Evolutionary conservation across 129 eudicot species (phyloP), one percentile per base, ranked within the genome.

Genomic region (Cynara cardunculus): DNA sequence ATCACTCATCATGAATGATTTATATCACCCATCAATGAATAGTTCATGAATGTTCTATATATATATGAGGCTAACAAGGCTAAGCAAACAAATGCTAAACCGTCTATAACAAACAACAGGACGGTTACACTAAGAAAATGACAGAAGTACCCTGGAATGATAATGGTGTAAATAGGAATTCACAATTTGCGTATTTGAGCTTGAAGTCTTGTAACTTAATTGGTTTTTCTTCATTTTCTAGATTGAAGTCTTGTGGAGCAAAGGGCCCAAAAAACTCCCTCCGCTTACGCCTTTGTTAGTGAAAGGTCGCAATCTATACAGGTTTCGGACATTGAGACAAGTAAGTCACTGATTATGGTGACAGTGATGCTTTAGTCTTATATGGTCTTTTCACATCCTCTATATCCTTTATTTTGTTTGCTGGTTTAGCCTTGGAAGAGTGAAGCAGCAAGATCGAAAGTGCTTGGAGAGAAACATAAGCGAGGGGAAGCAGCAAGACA

Each of bases 191-290:
- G 27, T 69, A 32, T 30, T 13, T 24, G 30, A 25, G 32, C n/a
- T 56, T 56, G 24, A 56, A 56, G 24, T 56, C 65, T 4, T 56
- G 25, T 56, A 9, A 16, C 65, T 21, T 44, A 4, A 24, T n/a
- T 76, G 16, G 3, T 76, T 25, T 19, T 67, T 1, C 78, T 76
- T 80, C 34, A 68, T 80, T 26, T 56, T 53, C 32, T 73, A 94
- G 98, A 85, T 94, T 79, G 98, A 94, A 87, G 94, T 94, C 69
- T 80, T 94, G 73, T 94, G 98, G 98, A 84, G 88, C 83, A 88
- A 84, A 78, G 97, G 97, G 34, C 18, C 72, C 39, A 83, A 84
- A 78, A 86, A 72, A 79, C 81, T 90, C 81, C 84, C 88, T 74
- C 87, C 93, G 32, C 88, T 91, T 44, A 86, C 79, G 69, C 89